These are phyloP conservation scores for Globisporangium mamillatum DNA, from an alignment of 352 stramenopile genomes.

Conservation along the genomic window DNA sequence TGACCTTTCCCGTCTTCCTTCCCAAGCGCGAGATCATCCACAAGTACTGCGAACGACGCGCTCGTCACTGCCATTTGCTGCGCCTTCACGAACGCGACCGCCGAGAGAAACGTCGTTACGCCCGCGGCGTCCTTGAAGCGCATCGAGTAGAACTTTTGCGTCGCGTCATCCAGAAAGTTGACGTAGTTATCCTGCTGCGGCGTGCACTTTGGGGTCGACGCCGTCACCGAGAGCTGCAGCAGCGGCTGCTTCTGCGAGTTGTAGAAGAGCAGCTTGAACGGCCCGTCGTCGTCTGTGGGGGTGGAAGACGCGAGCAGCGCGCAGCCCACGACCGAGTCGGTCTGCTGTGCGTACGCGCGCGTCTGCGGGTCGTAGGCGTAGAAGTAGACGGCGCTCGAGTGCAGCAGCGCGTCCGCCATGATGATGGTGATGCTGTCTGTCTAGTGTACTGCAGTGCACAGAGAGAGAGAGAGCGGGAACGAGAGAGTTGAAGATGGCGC, in stretches of 20 bases:
- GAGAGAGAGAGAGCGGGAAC: neutral
- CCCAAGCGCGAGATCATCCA: conserved; percentile 50
- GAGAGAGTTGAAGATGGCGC: conserved; percentile 2
- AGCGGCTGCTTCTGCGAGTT: conserved; percentile 67
- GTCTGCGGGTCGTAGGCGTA: conserved; percentile 55
- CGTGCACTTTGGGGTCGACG: conserved; percentile 35
- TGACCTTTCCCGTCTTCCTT: conserved; percentile 33
- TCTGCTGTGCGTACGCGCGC: conserved; percentile 56
- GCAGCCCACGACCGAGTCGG: conserved; percentile 58
- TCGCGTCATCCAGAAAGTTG: conserved; percentile 51
- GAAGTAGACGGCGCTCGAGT: conserved; percentile 71
- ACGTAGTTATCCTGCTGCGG: conserved; percentile 76
- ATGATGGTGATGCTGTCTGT: neutral
- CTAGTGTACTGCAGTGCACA: neutral
- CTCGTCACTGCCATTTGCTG: conserved; percentile 41
- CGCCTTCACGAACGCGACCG: conserved; percentile 50
- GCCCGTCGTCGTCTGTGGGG: conserved; percentile 3
- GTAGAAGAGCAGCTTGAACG: conserved; percentile 71
- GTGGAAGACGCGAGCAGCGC: conserved; percentile 35
- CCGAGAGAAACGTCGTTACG: conserved; percentile 40
- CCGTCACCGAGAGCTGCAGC: conserved; percentile 39
- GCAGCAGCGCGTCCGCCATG: conserved; percentile 59
- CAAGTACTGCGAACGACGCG: conserved; percentile 12
- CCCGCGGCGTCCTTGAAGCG: conserved; percentile 56
- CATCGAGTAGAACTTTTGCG: conserved; percentile 69